Evolutionary conservation across 352 stramenopile genomes (phyloP).

Genomic region (Phytopythium delawarense): DNA sequence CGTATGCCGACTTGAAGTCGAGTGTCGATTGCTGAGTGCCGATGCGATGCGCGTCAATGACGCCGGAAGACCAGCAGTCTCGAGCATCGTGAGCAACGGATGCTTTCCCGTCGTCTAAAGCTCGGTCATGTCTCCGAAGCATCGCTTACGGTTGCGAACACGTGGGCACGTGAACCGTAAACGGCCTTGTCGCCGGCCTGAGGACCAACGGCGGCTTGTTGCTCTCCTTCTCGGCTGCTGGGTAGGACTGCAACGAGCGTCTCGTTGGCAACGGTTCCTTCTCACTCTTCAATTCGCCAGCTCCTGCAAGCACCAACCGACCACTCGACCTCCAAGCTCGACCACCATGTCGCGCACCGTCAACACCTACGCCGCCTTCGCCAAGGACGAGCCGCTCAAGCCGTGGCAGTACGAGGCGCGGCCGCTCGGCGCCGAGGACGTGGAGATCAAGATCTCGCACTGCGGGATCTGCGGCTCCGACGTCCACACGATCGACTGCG

Average conservation of each 20-base stretch:
- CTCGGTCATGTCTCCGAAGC: not conserved
- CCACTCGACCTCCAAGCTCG: not conserved
- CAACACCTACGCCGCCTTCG: slow-evolving; percentile 9
- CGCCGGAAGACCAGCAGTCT: too few relatives aligned
- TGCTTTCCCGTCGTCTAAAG: too few relatives aligned
- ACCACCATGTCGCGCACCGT: not conserved
- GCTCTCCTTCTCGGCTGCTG: not conserved
- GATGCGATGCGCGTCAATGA: too few relatives aligned
- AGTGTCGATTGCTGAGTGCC: too few relatives aligned
- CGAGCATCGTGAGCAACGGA: too few relatives aligned
- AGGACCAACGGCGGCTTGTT: not conserved
- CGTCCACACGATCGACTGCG: slow-evolving; percentile 28
- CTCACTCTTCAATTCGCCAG: not conserved
- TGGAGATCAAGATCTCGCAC: slow-evolving; percentile 35
- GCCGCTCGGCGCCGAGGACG: slow-evolving; percentile 28
- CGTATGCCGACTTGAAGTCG: too few relatives aligned
- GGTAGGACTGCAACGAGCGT: not conserved
- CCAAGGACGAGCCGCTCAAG: slow-evolving; percentile 13
- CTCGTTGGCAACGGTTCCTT: not conserved
- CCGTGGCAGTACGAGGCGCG: slow-evolving; percentile 27
- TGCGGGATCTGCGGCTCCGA: slow-evolving; percentile 7
- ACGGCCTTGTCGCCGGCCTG: not conserved
- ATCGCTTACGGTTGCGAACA: not conserved
- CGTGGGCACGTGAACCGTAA: not conserved
- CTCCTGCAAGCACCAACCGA: not conserved